Evolutionary conservation across 176 grass and related monocot genomes (phyloP), one percentile per base, ranked within the genome.

Genomic region (Aegilops speltoides): DNA sequence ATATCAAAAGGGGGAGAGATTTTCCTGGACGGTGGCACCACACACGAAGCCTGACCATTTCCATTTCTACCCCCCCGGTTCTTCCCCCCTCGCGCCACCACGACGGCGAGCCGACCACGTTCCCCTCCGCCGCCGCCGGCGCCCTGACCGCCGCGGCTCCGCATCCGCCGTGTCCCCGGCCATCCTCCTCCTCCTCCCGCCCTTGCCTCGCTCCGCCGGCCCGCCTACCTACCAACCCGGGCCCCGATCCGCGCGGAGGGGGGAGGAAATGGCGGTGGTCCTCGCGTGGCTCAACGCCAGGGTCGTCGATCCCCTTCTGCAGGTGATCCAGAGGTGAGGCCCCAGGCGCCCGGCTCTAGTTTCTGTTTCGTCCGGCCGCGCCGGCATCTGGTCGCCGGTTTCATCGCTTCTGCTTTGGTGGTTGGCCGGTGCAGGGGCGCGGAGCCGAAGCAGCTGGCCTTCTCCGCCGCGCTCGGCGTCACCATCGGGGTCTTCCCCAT

Each of bases 401-500:
- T 77, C 19, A 31, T 2, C 73, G 63, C 59, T 40, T 28, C 20
- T 73, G 31, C 0, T 45, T 1, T 56, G 79, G 23, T 71, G 5
- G 87, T 17, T 26, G 68, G 31, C 61, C 78, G 38, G 40, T 86
- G 52, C 65, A 98, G 96, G 88, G 96, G 96, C 81, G 93, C 90
- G 79, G 96, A 98, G 84, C 96, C 93, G 77, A 94, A 89, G 68
- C 85, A 94, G 24, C 88, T 98, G 56, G 93, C 96, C 36, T 91
- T 98, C 81, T 98, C 96, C 62, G 88, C 96, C 56, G 96, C 96
- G 78, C 91, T 98, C 34, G 96, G 96, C 31, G 17, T 98, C 61
- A 95, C 93, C 6, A 80, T 95, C 38, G 96, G 96, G 22, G 60
- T 98, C 28, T 98, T 98, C 85, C 96, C 93, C 1, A 95, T 98